A percentile compares a stretch with the other conserved stretches of the same genome.
phyloP scores from a whole-genome alignment of 2,329 filamentous ascomycete species.

The Fusarium tupiense region DNA sequence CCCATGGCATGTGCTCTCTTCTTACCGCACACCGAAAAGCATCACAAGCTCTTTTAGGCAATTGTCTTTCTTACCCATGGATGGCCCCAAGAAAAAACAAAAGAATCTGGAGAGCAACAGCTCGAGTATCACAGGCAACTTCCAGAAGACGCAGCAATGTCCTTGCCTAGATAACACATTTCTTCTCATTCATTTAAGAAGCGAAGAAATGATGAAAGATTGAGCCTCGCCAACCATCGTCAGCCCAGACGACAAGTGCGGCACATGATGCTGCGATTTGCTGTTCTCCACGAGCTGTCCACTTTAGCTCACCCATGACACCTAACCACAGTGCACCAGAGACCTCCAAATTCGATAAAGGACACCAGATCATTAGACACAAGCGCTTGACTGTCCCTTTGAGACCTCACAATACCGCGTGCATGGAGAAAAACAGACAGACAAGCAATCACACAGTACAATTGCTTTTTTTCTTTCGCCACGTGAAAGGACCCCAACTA shows the following conservation, averaged over 20 bases:
- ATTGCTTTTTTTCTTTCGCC: slow-evolving; percentile 9
- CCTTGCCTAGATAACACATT: not conserved
- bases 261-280: slow-evolving; percentile 29
- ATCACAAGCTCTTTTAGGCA: slow-evolving; percentile 4
- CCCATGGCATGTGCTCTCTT: slow-evolving; percentile 9
- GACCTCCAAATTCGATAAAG: slow-evolving; percentile 24
- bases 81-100: not conserved
- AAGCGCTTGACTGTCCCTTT: slow-evolving; percentile 13
- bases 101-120: not conserved
- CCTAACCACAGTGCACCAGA: not conserved
- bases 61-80: not conserved
- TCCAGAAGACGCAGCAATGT: not conserved
- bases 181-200: not conserved
- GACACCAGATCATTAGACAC: slow-evolving; percentile 13
- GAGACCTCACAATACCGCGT: not conserved
- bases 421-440: slow-evolving; percentile 1
- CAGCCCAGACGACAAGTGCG: slow-evolving; percentile 18
- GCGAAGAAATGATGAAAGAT: slow-evolving; percentile 4
- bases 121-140: not conserved
- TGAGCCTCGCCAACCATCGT: not conserved
- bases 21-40: not conserved
- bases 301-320: slow-evolving; percentile 8
- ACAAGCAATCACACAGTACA: slow-evolving; percentile 5
- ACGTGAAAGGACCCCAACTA: slow-evolving; percentile 14
- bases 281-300: slow-evolving; percentile 4